Conservation (phyloP, 805 yeast species). For the Saccharomycopsis oosterbeekiorum region DNA sequence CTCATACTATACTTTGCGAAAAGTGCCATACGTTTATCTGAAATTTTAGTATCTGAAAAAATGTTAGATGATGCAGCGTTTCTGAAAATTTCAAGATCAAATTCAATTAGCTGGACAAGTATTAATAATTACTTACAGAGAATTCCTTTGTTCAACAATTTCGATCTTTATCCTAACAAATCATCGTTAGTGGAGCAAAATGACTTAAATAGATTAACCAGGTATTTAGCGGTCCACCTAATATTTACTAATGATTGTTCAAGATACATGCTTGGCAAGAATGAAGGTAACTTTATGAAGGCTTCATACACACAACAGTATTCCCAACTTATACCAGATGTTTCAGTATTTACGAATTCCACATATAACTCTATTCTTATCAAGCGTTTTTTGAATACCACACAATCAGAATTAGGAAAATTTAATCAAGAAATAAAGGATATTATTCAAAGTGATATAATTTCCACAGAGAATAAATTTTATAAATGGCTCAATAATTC, state of each 20-base stretch:
- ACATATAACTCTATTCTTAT: slow-evolving; percentile 20
- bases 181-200: neutral
- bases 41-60: slow-evolving; percentile 7
- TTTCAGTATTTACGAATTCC: slow-evolving; percentile 8
- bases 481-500: slow-evolving; percentile 19
- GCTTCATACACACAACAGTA: neutral
- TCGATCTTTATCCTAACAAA: neutral
- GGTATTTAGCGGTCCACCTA: slow-evolving; percentile 5
- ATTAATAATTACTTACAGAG: slow-evolving; percentile 9
- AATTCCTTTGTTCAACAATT: slow-evolving; percentile 8
- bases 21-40: slow-evolving; percentile 17
- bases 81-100: slow-evolving; percentile 11
- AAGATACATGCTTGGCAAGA: slow-evolving; percentile 1
- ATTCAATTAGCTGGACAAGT: slow-evolving; percentile 6
- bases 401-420: slow-evolving; percentile 20
- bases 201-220: neutral
- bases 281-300: slow-evolving; percentile 3
- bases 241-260: slow-evolving; percentile 2
- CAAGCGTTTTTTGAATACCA: slow-evolving; percentile 19
- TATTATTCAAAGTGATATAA: slow-evolving; percentile 5
- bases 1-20: slow-evolving; percentile 25
- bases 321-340: slow-evolving; percentile 3
- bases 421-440: slow-evolving; percentile 19
- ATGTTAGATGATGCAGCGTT: slow-evolving; percentile 11
- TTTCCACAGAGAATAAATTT: slow-evolving; percentile 9